Evolutionary conservation across 2,329 filamentous ascomycete genomes (phyloP), one percentile per base, ranked within the genome.

Genomic region (Plectosphaerella sp.): DNA sequence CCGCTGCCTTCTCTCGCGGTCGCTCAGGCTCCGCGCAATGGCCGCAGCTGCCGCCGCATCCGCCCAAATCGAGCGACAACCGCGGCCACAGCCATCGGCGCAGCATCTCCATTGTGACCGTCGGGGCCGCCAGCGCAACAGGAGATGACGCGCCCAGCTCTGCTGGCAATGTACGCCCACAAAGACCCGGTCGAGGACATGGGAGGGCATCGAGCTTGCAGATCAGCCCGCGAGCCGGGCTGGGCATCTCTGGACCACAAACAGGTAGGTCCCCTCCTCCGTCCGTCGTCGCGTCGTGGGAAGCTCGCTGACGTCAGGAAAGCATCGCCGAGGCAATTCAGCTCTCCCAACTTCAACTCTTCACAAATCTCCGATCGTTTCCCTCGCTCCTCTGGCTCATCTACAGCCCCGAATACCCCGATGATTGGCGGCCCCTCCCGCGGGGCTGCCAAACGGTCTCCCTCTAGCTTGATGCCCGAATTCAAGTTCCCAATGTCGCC

Each of bases 181-280:
- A 77, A 49, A 77, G 82, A 49, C 79, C 82, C 18, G 65, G 63
- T 16, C 83, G 83, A 60, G 82, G 86, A 5, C 91, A 96, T 73
- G 83, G 78, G 47, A 80, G 91, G 49, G 91, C 91, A 37, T 83
- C 89, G 22, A 96, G 91, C 72, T 72, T 96, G 54, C 91, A 96
- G 66, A 87, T 93, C 58, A 66, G 83, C 57, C 75, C 84, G 46
- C 76, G 76, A 24, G 46, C 50, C 22, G 48, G 61, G 45, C 56
- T 65, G 24, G 57, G 59, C 12, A 33, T 54, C 25, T 20, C 64
- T 11, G 64, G 69, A 41, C 63, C 63, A 57, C 69, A 62, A 48
- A 69, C 64, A 62, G 71, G 69, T 79, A 66, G 60, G 74, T 51
- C n/a, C 42, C 14, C 39, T 16, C 14, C 15, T 37, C 11, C 22